Evolutionary conservation across 23 red algal genomes (phyloP), one percentile per base, ranked within the genome.

Genomic region (Porphyridium purpureum): DNA sequence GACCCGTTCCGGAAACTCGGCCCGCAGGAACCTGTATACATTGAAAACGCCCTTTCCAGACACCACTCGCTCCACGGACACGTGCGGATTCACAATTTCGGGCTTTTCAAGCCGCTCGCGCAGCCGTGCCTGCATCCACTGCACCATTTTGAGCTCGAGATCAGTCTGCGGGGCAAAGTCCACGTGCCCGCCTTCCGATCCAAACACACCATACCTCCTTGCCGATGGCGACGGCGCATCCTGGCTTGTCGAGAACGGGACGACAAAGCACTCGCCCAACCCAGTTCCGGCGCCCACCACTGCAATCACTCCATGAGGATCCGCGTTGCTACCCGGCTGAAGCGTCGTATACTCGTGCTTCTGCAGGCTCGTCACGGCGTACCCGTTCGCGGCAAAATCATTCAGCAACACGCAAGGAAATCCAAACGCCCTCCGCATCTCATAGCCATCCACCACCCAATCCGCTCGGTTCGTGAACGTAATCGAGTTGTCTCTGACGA

Each of bases 321-420:
- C 35, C 11, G 60, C 61, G 3, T 57, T 32, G 21, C 76, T 61
- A 4, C 80, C 90, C 27, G 72, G 57, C 46, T 98, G 79, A 51
- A 98, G 47, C 1, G 66, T 44, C 31, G 35, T 30, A 9, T 66
- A 52, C 51, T 98, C 90, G 8, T 81, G 29, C 7, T 75, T 36
- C 1, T 21, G 35, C 48, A 98, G 51, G 32, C 72, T 75, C 14
- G 86, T 50, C 38, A 98, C 30, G 11, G 79, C 90, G 48, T 80
- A 98, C 1, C 90, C 90, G 23, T 81, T 86, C 7, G 90, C 70
- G 1, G 76, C 74, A 66, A 98, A 98, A 60, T 98, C 90, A 47
- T 98, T 98, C 6, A 98, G 38, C 38, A 44, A 17, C 38, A 44
- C 17, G 38, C 17, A 44, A 44, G 38, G 38, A 17, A 44, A 11